Conservation (phyloP, 78 protist species). For the Trichosphaerium sp. region DNA sequence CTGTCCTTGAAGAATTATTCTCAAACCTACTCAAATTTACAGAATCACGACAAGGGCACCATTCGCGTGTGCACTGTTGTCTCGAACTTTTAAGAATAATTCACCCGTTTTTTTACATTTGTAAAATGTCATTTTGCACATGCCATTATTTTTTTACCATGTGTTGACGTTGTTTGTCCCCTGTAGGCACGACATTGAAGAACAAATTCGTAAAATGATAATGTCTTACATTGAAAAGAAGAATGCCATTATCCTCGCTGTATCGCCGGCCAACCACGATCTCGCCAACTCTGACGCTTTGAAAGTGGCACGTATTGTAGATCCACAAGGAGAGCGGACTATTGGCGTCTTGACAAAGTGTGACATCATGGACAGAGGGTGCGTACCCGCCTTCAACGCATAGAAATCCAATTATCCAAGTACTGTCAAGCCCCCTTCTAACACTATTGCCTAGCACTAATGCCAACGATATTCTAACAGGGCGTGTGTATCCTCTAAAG, state of each 20-base stretch:
- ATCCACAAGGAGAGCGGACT: constrained; percentile 82
- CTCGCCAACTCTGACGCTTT: constrained; percentile 92
- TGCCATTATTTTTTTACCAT: neutral
- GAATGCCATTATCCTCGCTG: constrained; percentile 89
- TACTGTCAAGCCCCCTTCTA: neutral
- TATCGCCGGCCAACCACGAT: constrained; percentile 92
- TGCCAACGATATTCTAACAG: constrained; percentile 78
- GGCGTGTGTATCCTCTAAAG: constrained; percentile 52
- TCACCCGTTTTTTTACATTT: neutral
- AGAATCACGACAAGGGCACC: neutral
- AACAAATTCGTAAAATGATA: constrained; percentile 59
- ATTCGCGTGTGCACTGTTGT: neutral
- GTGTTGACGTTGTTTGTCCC: constrained; percentile 1
- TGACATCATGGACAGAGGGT: constrained; percentile 93
- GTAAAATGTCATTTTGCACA: neutral
- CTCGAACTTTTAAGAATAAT: too few species aligned
- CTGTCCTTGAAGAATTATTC: neutral
- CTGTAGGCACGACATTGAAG: constrained; percentile 73
- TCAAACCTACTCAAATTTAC: too few species aligned
- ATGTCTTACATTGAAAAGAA: constrained; percentile 60
- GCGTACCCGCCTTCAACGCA: too few species aligned
- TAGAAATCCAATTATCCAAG: neutral
- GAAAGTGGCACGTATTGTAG: constrained; percentile 76
- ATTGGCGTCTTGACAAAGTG: constrained; percentile 94
- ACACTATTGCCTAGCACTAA: constrained; percentile 70